These are phyloP conservation scores for Leucosporidium scottii DNA, from an alignment of 768 basidiomycete genomes.

Conservation along the genomic window DNA sequence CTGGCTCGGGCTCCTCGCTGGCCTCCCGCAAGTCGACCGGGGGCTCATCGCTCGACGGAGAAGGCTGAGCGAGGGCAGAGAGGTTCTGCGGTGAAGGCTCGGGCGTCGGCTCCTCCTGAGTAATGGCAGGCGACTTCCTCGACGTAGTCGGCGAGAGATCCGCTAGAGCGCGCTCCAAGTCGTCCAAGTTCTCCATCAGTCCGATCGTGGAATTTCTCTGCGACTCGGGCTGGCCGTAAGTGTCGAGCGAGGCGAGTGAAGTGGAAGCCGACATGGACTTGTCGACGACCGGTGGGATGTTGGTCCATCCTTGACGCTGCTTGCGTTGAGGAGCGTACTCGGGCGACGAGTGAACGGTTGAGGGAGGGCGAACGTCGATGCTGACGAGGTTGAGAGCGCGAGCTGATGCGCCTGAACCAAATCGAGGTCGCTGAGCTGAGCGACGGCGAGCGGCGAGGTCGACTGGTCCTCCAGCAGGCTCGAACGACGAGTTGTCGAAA, in stretches of 20 bases:
- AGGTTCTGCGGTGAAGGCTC: slow-evolving; percentile 1
- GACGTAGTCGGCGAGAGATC: slow-evolving; percentile 32
- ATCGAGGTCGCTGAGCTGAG: no score
- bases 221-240: slow-evolving; percentile 7
- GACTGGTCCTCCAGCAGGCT: no score
- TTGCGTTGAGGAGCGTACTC: slow-evolving; percentile 16
- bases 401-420: no score
- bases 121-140: no score
- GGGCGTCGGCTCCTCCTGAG: background rate
- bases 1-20: background rate
- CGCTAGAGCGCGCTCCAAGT: slow-evolving; percentile 36
- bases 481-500: no score
- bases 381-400: slow-evolving; percentile 18
- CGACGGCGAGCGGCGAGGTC: no score
- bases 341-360: slow-evolving; percentile 23
- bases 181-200: slow-evolving; percentile 34
- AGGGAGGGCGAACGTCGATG: slow-evolving; percentile 28
- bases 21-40: background rate
- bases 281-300: slow-evolving; percentile 16
- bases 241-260: slow-evolving; percentile 9
- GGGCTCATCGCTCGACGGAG: background rate
- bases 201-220: slow-evolving; percentile 29
- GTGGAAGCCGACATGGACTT: slow-evolving; percentile 16
- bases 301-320: slow-evolving; percentile 28
- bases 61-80: background rate